A percentile compares a stretch with the other conserved stretches of the same genome.
These are phyloP conservation scores for Microascus cirrosus DNA, from an alignment of 2,329 filamentous ascomycete species.

Conservation along the genomic window DNA sequence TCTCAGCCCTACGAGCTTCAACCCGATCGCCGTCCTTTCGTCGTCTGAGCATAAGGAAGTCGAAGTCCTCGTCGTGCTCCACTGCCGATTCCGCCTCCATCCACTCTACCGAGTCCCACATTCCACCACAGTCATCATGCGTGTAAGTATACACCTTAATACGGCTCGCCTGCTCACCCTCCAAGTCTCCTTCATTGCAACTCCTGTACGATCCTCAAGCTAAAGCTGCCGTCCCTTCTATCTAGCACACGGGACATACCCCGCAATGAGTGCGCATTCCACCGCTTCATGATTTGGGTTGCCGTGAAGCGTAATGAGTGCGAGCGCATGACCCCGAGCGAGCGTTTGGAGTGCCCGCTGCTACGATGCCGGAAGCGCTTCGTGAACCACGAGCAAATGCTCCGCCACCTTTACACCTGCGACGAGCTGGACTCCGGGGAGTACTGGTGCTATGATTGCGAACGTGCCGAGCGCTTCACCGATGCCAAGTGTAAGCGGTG, in stretches of 20 bases:
- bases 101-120: slow-evolving; percentile 10
- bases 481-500: slow-evolving; percentile 35
- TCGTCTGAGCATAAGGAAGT: slow-evolving; percentile 18
- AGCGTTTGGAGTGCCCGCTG: slow-evolving; percentile 40
- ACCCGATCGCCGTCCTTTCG: slow-evolving; percentile 17
- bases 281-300: slow-evolving; percentile 45
- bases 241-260: slow-evolving; percentile 16
- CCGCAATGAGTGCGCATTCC: slow-evolving; percentile 37
- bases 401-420: slow-evolving; percentile 38
- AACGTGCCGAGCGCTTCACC: slow-evolving; percentile 39
- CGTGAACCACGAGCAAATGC: slow-evolving; percentile 40
- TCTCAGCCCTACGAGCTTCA: slow-evolving; percentile 20
- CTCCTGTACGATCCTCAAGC: not conserved
- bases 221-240: not conserved
- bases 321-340: slow-evolving; percentile 30
- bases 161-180: not conserved
- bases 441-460: slow-evolving; percentile 46
- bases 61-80: slow-evolving; percentile 17
- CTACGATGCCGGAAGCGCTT: slow-evolving; percentile 38
- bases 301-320: slow-evolving; percentile 43
- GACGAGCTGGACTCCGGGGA: slow-evolving; percentile 35
- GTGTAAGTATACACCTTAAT: slow-evolving; percentile 17
- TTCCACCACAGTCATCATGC: slow-evolving; percentile 11
- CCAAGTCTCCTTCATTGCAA: slow-evolving; percentile 1
- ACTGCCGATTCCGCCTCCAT: slow-evolving; percentile 11